Percentiles rank a stretch among this genome's conserved stretches.
These are phyloP conservation scores for Drosera capensis DNA, from an alignment of 148 eudicot genomes.

Conservation along the genomic window DNA sequence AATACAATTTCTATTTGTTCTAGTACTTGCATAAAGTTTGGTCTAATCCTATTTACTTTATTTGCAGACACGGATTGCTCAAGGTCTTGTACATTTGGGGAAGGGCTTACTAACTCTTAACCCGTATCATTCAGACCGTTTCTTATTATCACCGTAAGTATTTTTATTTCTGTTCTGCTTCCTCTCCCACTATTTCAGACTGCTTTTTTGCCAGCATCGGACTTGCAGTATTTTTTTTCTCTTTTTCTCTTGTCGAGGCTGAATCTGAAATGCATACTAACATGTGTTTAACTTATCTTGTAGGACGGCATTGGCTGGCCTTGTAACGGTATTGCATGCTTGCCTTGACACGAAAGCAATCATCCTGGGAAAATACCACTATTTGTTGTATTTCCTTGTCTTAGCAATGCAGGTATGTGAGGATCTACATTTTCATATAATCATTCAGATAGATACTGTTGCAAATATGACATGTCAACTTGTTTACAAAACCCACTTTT, in stretches of 20 bases:
- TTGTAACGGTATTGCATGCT: slow-evolving; percentile 54
- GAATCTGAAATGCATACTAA: too few species aligned
- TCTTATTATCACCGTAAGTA: slow-evolving; percentile 82
- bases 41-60: not conserved
- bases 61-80: slow-evolving; percentile 90
- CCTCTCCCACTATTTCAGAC: too few species aligned
- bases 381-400: slow-evolving; percentile 69
- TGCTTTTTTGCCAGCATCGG: not conserved
- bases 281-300: too few species aligned
- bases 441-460: too few species aligned
- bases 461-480: too few species aligned
- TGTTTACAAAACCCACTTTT: too few species aligned
- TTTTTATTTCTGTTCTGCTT: too few species aligned
- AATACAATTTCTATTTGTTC: not conserved
- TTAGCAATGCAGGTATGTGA: slow-evolving; percentile 80
- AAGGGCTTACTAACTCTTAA: slow-evolving; percentile 83
- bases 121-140: slow-evolving; percentile 91
- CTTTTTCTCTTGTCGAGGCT: too few species aligned
- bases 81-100: slow-evolving; percentile 91
- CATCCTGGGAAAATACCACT: slow-evolving; percentile 79
- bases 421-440: too few species aligned
- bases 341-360: slow-evolving; percentile 83
- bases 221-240: too few species aligned
- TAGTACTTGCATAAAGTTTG: not conserved
- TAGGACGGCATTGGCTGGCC: slow-evolving; percentile 84